Evolutionary conservation across 805 yeast species (phyloP).

Genomic region (Cyberlindnera galapagoensis): DNA sequence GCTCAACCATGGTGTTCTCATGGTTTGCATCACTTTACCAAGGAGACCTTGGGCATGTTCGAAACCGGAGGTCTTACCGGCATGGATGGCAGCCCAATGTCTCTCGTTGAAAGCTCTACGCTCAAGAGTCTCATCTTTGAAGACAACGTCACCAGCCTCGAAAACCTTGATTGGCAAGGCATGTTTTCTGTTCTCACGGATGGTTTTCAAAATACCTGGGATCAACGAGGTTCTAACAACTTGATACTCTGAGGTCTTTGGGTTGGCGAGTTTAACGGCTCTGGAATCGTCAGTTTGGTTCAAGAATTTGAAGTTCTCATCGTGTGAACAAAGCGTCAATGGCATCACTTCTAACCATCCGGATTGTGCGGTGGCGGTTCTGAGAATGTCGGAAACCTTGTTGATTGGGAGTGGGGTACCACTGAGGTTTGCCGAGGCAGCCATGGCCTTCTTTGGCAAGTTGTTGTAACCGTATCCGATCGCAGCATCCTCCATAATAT

Average conservation of each 20-base stretch:
- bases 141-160: slow-evolving; percentile 91
- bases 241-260: slow-evolving; percentile 94
- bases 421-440: slow-evolving; percentile 66
- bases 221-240: slow-evolving; percentile 93
- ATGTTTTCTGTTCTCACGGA: slow-evolving; percentile 94
- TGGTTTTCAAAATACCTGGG: slow-evolving; percentile 93
- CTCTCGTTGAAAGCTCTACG: slow-evolving; percentile 90
- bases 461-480: slow-evolving; percentile 93
- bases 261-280: slow-evolving; percentile 90
- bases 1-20: slow-evolving; percentile 81
- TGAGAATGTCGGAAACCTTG: slow-evolving; percentile 82
- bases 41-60: slow-evolving; percentile 91
- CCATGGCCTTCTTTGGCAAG: slow-evolving; percentile 70
- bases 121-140: slow-evolving; percentile 73
- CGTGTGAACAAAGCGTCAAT: slow-evolving; percentile 90
- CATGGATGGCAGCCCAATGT: slow-evolving; percentile 90
- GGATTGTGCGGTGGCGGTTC: slow-evolving; percentile 87
- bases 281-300: slow-evolving; percentile 66
- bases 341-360: slow-evolving; percentile 97
- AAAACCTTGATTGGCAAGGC: slow-evolving; percentile 91
- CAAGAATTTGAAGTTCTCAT: slow-evolving; percentile 89
- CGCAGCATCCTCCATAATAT: slow-evolving; percentile 97
- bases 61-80: slow-evolving; percentile 93
- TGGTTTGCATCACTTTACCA: slow-evolving; percentile 92
- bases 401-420: slow-evolving; percentile 89